Evolutionary conservation across 345 rosid genomes (phyloP).

Genomic region (Euclidium syriacum): DNA sequence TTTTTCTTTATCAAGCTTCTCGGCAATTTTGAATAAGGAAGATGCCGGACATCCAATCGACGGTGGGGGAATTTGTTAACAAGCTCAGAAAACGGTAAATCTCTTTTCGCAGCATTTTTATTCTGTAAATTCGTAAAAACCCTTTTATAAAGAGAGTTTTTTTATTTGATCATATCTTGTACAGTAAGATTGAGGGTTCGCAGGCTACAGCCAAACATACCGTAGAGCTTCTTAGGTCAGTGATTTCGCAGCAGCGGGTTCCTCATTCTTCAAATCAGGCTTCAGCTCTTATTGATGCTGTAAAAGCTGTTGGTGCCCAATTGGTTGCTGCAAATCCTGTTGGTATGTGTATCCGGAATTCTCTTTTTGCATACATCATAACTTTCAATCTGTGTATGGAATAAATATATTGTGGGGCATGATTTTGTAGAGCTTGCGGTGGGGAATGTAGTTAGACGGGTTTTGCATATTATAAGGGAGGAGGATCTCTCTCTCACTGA

Average conservation of each 20-base stretch:
- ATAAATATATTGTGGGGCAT: neutral
- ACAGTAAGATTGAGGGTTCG: slow-evolving; percentile 94
- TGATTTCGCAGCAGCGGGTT: slow-evolving; percentile 84
- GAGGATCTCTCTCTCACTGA: slow-evolving; percentile 80
- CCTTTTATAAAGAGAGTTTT: neutral
- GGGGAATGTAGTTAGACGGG: slow-evolving; percentile 92
- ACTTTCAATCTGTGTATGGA: neutral
- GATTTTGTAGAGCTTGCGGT: slow-evolving; percentile 89
- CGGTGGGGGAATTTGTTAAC: slow-evolving; percentile 66
- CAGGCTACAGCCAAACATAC: slow-evolving; percentile 87
- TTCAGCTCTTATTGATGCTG: slow-evolving; percentile 75
- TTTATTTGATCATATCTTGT: neutral
- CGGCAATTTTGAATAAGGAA: slow-evolving; percentile 28
- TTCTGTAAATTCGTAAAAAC: slow-evolving; percentile 1
- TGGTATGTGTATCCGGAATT: slow-evolving; percentile 37
- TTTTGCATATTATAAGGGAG: slow-evolving; percentile 91
- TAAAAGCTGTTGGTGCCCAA: slow-evolving; percentile 70
- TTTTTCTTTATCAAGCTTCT: slow-evolving; percentile 1
- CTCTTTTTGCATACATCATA: neutral
- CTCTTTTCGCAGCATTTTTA: neutral
- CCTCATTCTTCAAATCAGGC: slow-evolving; percentile 79
- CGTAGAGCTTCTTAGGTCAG: slow-evolving; percentile 75
- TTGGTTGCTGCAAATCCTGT: slow-evolving; percentile 89
- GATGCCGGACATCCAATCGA: slow-evolving; percentile 88
- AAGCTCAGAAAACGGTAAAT: slow-evolving; percentile 81